Conservation (phyloP, 805 yeast species). For the Candida bentonensis region DNA sequence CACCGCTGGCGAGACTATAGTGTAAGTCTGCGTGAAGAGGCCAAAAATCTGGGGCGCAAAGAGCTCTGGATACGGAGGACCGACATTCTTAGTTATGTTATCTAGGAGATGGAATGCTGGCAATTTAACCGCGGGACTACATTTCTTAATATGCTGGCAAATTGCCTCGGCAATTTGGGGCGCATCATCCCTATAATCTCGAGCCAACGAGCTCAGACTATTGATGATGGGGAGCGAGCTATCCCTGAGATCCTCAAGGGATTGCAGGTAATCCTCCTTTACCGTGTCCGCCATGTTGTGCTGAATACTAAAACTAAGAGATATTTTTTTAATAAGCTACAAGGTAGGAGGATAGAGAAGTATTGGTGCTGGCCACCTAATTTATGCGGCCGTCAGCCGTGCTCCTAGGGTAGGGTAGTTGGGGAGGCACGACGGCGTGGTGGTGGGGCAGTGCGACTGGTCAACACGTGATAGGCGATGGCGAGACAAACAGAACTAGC, state of each 20-base stretch:
- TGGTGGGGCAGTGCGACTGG: too few species aligned
- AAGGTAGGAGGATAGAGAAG: too few species aligned
- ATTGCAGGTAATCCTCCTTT: conserved; percentile 52
- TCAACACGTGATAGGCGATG: too few species aligned
- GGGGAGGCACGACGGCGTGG: too few species aligned
- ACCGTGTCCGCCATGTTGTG: conserved; percentile 15
- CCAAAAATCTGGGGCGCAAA: conserved; percentile 58
- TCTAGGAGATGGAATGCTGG: conserved; percentile 76
- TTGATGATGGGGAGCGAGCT: conserved; percentile 85
- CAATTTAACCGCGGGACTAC: conserved; percentile 73
- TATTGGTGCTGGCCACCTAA: too few species aligned
- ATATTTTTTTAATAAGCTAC: too few species aligned
- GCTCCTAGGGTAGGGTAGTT: too few species aligned
- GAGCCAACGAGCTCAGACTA: conserved; percentile 71
- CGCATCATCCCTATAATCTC: conserved; percentile 68
- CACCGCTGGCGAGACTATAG: conserved; percentile 62
- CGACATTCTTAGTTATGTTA: conserved; percentile 82
- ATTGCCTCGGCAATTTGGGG: conserved; percentile 64
- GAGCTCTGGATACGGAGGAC: conserved; percentile 74
- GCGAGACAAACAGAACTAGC: too few species aligned
- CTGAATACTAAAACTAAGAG: too few species aligned
- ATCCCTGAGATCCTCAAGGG: conserved; percentile 65
- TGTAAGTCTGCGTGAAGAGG: conserved; percentile 61
- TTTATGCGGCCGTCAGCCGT: too few species aligned
- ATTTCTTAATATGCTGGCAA: conserved; percentile 54